These are phyloP conservation scores for Claviceps fusiformis DNA, from an alignment of 2,329 filamentous ascomycete genomes.

Conservation along the genomic window DNA sequence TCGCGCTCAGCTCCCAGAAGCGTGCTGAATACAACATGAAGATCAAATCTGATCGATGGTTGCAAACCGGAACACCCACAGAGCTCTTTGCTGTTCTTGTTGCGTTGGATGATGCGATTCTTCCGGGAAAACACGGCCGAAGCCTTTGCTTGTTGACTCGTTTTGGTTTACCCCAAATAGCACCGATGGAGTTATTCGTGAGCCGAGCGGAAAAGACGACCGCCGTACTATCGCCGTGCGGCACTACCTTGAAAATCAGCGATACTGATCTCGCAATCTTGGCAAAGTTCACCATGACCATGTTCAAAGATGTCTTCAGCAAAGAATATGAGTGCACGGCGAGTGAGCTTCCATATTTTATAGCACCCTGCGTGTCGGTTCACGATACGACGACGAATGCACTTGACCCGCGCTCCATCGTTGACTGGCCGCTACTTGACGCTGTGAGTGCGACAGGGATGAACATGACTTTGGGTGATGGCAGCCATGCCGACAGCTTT, in stretches of 20 bases:
- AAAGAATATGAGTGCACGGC: slow-evolving; percentile 59
- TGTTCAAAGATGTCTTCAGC: slow-evolving; percentile 80
- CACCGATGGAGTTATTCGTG: slow-evolving; percentile 59
- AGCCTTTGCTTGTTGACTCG: slow-evolving; percentile 62
- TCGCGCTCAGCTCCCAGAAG: slow-evolving; percentile 72
- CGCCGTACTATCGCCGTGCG: slow-evolving; percentile 36
- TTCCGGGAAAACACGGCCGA: slow-evolving; percentile 44
- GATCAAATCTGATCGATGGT: slow-evolving; percentile 68
- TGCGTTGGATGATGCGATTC: slow-evolving; percentile 39
- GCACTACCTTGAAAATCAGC: slow-evolving; percentile 27
- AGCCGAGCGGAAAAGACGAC: slow-evolving; percentile 46
- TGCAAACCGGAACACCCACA: slow-evolving; percentile 25
- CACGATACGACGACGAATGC: background rate
- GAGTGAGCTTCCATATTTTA: slow-evolving; percentile 65
- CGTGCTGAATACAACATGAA: slow-evolving; percentile 62
- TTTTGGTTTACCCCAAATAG: slow-evolving; percentile 46
- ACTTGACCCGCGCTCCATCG: slow-evolving; percentile 2
- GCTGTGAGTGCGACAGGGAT: slow-evolving; percentile 18
- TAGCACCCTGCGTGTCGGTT: slow-evolving; percentile 43
- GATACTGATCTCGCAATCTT: slow-evolving; percentile 37
- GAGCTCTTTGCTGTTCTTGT: slow-evolving; percentile 50
- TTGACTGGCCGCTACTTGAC: slow-evolving; percentile 51
- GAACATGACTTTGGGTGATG: slow-evolving; percentile 5
- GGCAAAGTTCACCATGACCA: slow-evolving; percentile 57
- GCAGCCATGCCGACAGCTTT: slow-evolving; percentile 19